These are phyloP conservation scores for Xylariaceae sp. DNA, from an alignment of 2,329 filamentous ascomycete species.

Conservation along the genomic window DNA sequence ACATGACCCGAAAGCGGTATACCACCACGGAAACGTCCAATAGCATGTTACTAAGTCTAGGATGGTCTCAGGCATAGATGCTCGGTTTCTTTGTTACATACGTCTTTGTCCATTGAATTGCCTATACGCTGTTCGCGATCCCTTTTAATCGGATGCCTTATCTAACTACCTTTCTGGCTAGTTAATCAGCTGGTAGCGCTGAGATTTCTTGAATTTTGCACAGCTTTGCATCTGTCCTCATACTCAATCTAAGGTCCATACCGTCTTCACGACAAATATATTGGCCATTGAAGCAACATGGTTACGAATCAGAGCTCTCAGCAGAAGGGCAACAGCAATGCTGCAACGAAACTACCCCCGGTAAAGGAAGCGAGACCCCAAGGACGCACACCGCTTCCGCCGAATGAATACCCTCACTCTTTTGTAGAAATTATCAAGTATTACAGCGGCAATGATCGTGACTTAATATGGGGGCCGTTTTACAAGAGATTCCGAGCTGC, in stretches of 20 bases:
- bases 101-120: constrained; percentile 20
- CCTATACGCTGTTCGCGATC: constrained; percentile 10
- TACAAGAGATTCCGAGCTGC: constrained; percentile 21
- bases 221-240: constrained; percentile 2
- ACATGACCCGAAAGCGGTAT: constrained; percentile 28
- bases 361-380: neutral
- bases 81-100: constrained; percentile 9
- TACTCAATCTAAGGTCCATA: neutral
- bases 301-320: too few species aligned
- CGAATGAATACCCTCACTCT: neutral
- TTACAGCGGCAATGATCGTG: constrained; percentile 11
- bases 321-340: too few species aligned
- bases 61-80: constrained; percentile 4
- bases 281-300: constrained; percentile 15
- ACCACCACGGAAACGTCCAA: constrained; percentile 23
- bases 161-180: constrained; percentile 7
- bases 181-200: neutral
- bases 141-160: constrained; percentile 29
- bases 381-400: neutral
- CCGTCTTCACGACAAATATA: neutral
- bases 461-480: constrained; percentile 31
- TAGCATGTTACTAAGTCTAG: neutral
- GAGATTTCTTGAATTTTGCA: neutral
- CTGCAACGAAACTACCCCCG: too few species aligned
- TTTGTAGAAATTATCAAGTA: constrained; percentile 3